Evolutionary conservation across 257 asterid species (phyloP).

Genomic region (Solanum pinnatisectum): DNA sequence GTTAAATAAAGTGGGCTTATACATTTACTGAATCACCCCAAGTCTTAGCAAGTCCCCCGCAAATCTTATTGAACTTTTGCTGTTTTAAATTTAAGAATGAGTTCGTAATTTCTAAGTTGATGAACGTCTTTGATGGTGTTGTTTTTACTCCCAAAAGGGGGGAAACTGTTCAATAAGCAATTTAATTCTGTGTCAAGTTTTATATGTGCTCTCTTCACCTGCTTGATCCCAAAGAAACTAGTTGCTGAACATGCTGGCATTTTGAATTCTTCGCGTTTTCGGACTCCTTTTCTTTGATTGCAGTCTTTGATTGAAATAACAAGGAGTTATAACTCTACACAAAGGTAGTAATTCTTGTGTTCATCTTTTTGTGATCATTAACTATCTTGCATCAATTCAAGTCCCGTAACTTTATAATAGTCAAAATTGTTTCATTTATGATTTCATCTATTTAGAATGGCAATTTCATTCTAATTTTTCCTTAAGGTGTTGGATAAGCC

Average conservation of each 20-base stretch:
- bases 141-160: neutral
- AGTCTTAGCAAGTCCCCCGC: neutral
- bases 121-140: neutral
- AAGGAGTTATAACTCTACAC: neutral
- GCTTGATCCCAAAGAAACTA: neutral
- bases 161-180: neutral
- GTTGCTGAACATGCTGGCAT: neutral
- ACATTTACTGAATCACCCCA: neutral
- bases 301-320: neutral
- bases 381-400: neutral
- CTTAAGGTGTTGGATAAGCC: neutral
- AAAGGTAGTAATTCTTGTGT: neutral
- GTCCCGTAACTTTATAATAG: neutral
- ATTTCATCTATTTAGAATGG: neutral
- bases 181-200: neutral
- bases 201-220: neutral
- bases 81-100: neutral
- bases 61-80: neutral
- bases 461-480: neutral
- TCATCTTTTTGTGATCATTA: neutral
- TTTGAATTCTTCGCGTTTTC: neutral
- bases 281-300: neutral
- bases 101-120: neutral
- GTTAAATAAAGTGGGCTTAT: neutral
- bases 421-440: neutral